These are phyloP conservation scores for Diaporthe australafricana DNA, from an alignment of 2,329 filamentous ascomycete genomes.

Conservation along the genomic window DNA sequence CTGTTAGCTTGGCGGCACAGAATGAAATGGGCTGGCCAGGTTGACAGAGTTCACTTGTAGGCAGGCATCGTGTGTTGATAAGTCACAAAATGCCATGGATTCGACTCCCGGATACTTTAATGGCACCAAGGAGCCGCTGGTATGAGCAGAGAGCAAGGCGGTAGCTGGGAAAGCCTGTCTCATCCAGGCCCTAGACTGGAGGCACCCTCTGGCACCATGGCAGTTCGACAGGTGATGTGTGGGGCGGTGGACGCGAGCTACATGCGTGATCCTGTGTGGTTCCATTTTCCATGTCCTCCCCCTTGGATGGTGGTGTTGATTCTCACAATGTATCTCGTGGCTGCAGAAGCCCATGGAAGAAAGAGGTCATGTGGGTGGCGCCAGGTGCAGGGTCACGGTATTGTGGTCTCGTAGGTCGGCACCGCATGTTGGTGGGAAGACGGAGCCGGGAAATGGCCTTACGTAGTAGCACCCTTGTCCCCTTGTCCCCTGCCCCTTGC, in stretches of 20 bases:
- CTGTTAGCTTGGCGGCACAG: background rate
- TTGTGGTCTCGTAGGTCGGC: background rate
- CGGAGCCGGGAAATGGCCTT: slow-evolving; percentile 6
- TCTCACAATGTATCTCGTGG: background rate
- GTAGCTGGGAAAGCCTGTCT: background rate
- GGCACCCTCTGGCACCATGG: background rate
- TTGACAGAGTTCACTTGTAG: background rate
- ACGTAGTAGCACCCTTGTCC: background rate
- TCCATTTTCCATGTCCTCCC: background rate
- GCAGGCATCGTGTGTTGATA: background rate
- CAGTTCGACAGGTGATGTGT: background rate
- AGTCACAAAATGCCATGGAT: background rate
- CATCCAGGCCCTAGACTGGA: background rate
- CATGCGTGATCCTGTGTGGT: background rate
- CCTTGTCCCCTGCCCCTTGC: background rate
- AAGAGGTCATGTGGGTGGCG: background rate
- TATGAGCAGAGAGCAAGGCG: background rate
- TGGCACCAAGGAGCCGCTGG: background rate
- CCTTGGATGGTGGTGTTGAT: background rate
- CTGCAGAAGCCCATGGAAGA: background rate
- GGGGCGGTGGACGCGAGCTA: background rate
- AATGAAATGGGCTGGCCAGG: background rate
- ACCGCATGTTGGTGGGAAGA: slow-evolving; percentile 20
- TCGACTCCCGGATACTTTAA: background rate
- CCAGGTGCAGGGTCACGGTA: background rate